These are phyloP conservation scores for Erythrophleum ivorense DNA, from an alignment of 331 rosid species.

Conservation along the genomic window DNA sequence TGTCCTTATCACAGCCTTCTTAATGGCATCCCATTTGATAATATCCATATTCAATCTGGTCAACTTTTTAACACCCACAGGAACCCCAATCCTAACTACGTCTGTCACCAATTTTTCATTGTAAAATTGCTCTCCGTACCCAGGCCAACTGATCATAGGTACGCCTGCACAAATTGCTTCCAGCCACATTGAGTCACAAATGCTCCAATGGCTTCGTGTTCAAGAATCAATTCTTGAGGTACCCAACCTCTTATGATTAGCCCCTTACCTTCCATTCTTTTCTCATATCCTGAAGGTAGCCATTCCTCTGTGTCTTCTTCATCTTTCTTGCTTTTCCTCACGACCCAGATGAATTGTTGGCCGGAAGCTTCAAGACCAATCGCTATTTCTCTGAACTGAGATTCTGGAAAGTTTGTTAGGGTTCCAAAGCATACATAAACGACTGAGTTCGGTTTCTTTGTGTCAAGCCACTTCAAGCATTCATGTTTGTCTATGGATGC, in stretches of 20 bases:
- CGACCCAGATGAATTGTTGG: slow-evolving; percentile 1
- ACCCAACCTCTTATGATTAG: neutral
- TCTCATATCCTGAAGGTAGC: neutral
- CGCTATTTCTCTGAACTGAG: neutral
- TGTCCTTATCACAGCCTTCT: neutral
- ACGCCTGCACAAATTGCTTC: neutral
- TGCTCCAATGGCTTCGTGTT: neutral
- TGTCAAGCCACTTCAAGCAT: neutral
- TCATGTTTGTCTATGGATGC: neutral
- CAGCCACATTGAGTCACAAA: slow-evolving; percentile 14
- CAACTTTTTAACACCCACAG: neutral
- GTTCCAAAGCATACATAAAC: slow-evolving; percentile 2
- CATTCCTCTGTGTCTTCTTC: neutral
- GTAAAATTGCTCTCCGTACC: neutral
- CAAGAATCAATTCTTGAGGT: neutral
- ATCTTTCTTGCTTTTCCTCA: neutral
- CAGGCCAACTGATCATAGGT: neutral
- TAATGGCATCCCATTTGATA: neutral
- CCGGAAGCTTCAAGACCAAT: neutral
- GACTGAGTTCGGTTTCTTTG: neutral
- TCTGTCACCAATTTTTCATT: neutral
- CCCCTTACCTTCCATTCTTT: neutral
- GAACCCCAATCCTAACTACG: neutral
- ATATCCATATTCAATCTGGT: neutral
- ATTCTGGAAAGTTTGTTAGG: neutral